Evolutionary conservation across 2,329 filamentous ascomycete species (phyloP).

Genomic region (Hypoxylon sp.): DNA sequence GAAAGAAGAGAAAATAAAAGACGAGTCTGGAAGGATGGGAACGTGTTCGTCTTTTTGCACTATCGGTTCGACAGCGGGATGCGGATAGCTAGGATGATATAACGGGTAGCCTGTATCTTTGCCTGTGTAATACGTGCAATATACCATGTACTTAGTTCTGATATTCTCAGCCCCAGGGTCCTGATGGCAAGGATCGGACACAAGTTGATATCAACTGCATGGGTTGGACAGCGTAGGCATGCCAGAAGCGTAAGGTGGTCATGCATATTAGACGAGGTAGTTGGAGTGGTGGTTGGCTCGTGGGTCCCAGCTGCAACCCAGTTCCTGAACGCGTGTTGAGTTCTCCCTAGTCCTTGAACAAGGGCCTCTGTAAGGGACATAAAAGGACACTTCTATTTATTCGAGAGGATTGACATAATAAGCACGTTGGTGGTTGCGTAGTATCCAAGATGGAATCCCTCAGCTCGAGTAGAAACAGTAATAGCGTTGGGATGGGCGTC

Average conservation of each 20-base stretch:
- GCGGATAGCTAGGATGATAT: slow-evolving; percentile 34
- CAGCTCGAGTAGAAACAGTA: slow-evolving; percentile 10
- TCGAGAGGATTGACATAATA: slow-evolving; percentile 31
- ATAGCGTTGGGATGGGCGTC: neutral
- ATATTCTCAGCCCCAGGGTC: slow-evolving; percentile 17
- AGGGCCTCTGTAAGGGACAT: slow-evolving; percentile 11
- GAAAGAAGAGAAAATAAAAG: slow-evolving; percentile 24
- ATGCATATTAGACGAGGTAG: slow-evolving; percentile 23
- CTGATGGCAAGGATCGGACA: slow-evolving; percentile 27
- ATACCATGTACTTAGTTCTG: neutral
- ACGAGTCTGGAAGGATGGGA: slow-evolving; percentile 27
- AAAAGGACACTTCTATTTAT: slow-evolving; percentile 29
- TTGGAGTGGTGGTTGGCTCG: slow-evolving; percentile 23
- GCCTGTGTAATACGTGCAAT: neutral
- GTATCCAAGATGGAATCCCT: slow-evolving; percentile 34
- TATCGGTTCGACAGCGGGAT: slow-evolving; percentile 16
- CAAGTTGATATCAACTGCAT: slow-evolving; percentile 34
- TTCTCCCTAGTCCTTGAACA: slow-evolving; percentile 7
- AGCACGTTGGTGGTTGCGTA: slow-evolving; percentile 28
- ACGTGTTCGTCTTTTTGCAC: slow-evolving; percentile 10
- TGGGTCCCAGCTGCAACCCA: slow-evolving; percentile 34
- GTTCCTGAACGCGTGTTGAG: slow-evolving; percentile 33
- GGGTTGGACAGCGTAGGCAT: slow-evolving; percentile 35
- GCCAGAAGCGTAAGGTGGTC: slow-evolving; percentile 43
- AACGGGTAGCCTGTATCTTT: slow-evolving; percentile 5